Evolutionary conservation across 306 rosid species (phyloP).

Genomic region (Dalbergia oliveri): DNA sequence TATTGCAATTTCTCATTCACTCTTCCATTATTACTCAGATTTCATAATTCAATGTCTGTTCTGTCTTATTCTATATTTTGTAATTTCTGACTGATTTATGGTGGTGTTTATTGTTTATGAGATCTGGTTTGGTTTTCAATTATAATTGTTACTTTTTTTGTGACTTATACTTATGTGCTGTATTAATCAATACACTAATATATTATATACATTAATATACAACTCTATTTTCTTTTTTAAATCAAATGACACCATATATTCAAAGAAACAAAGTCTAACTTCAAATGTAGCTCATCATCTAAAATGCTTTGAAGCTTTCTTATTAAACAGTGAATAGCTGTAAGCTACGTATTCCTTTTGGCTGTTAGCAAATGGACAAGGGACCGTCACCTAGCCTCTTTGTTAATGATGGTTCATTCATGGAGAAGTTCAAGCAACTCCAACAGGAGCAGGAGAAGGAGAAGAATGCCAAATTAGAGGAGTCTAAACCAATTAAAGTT

Average conservation of each 20-base stretch:
- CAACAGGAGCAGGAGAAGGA: slow-evolving; percentile 81
- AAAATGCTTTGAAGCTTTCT: slow-evolving; percentile 63
- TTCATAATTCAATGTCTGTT: slow-evolving; percentile 24
- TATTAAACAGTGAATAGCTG: slow-evolving; percentile 75
- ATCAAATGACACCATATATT: slow-evolving; percentile 24
- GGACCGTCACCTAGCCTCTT: slow-evolving; percentile 84
- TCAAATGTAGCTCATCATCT: slow-evolving; percentile 48
- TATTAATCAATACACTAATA: not conserved
- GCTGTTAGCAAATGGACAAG: slow-evolving; percentile 78
- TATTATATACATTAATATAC: not conserved
- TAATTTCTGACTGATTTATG: slow-evolving; percentile 18
- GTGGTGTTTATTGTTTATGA: not conserved
- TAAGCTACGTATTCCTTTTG: slow-evolving; percentile 63
- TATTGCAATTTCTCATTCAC: not conserved
- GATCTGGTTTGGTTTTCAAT: slow-evolving; percentile 15
- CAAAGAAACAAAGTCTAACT: slow-evolving; percentile 2
- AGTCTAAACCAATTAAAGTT: slow-evolving; percentile 68
- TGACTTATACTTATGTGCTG: not conserved
- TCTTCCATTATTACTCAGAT: not conserved
- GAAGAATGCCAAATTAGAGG: slow-evolving; percentile 54
- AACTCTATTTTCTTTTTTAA: slow-evolving; percentile 9
- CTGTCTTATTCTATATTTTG: not conserved
- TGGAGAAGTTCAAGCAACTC: slow-evolving; percentile 97
- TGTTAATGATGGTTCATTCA: slow-evolving; percentile 96
- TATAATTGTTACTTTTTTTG: slow-evolving; percentile 3